phyloP scores from a whole-genome alignment of 768 basidiomycete species.

The Tylopilus felleus region DNA sequence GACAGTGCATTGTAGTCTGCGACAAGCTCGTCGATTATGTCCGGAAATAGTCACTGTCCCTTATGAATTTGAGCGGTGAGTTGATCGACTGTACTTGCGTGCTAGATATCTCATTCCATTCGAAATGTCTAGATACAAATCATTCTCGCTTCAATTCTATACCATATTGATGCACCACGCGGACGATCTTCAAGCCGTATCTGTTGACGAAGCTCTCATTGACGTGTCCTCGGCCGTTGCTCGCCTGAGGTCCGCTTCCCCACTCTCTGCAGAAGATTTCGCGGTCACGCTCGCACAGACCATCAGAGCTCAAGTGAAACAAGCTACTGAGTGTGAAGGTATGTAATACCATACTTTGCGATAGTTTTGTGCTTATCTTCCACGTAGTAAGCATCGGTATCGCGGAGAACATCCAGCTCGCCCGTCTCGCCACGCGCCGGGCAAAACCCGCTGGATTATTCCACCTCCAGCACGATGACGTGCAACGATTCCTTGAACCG shows the following conservation, averaged over 20 bases:
- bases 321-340: constrained; percentile 88
- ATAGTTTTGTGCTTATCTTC: neutral
- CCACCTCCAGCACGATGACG: constrained; percentile 59
- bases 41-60: constrained; percentile 73
- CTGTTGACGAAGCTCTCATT: constrained; percentile 93
- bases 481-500: constrained; percentile 54
- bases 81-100: neutral
- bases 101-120: neutral
- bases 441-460: constrained; percentile 91
- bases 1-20: constrained; percentile 47
- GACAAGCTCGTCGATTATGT: constrained; percentile 76
- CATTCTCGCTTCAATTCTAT: constrained; percentile 84
- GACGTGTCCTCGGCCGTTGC: constrained; percentile 71
- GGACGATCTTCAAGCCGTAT: constrained; percentile 92
- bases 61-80: constrained; percentile 87
- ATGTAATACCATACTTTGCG: neutral
- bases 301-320: constrained; percentile 73
- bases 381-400: constrained; percentile 85
- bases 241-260: constrained; percentile 27
- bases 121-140: constrained; percentile 63
- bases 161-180: constrained; percentile 87
- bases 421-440: constrained; percentile 83
- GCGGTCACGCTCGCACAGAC: constrained; percentile 78
- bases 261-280: constrained; percentile 42
- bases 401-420: constrained; percentile 86